Evolutionary conservation across 352 stramenopile genomes (phyloP), one percentile per base, ranked within the genome.

Genomic region (Pythium pectinolyticum): DNA sequence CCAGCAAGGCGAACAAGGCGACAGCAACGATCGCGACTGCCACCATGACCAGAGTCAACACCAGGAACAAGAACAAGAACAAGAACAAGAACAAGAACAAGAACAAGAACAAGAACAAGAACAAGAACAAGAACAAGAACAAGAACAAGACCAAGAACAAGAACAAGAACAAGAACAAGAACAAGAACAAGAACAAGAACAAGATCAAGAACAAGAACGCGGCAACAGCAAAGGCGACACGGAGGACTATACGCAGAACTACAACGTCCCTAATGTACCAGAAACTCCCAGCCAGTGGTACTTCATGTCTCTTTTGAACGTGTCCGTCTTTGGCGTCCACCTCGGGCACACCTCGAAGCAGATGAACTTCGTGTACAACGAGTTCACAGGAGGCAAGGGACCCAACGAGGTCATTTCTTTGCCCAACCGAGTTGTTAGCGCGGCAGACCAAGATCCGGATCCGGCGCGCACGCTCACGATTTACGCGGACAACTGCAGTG

Each of bases 211-310:
- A 7, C 20, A 11, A 32, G 45, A 19, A 11, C n/a, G n/a, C 5
- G 22, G 30, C 11, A 12, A 11, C 7, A 27, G 30, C 45, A 27
- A 14, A 11, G 45, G 27, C 12, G 8, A 31, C 12, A 51, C 45
- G n/a, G 30, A 31, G 45, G 45, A 51, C 45, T 51, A 31, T 22
- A 14, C 45, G 15, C 45, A 51, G 45, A 51, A 51, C 30, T 51
- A 34, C 45, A 51, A 27, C 25, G 20, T 51, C 4, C 45, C 45
- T 8, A 51, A 22, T 22, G 20, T 28, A 6, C 7, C 20, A 10
- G 45, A 51, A 34, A 51, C 45, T 6, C 45, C 45, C 25, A 51
- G 45, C 22, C 6, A 51, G 22, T 51, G 45, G 45, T 51, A 51
- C 25, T 51, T 51, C 45, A 12, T 51, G 12, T 51, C 45, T 4